These are phyloP conservation scores for Beauveria brongniartii DNA, from an alignment of 2,329 filamentous ascomycete genomes.

Conservation along the genomic window DNA sequence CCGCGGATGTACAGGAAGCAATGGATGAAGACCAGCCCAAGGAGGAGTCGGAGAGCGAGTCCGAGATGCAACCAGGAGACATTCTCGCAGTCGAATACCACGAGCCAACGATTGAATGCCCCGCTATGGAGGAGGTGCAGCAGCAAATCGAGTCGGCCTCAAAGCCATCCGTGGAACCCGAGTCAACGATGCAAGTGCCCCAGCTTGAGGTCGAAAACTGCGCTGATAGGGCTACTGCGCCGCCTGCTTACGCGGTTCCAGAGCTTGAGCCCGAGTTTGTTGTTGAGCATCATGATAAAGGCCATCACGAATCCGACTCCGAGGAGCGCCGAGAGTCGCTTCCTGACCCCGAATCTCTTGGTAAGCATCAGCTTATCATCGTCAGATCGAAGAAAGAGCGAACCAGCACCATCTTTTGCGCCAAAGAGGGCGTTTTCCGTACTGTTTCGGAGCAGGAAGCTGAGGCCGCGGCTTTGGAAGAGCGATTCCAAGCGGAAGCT, in stretches of 20 bases:
- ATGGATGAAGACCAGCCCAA: conserved; percentile 12
- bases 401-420: conserved; percentile 49
- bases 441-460: conserved; percentile 49
- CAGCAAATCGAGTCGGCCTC: neutral
- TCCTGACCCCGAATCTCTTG: neutral
- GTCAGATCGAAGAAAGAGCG: conserved; percentile 30
- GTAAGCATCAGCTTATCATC: conserved; percentile 11
- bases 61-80: conserved; percentile 18
- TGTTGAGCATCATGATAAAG: neutral
- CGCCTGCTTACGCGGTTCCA: conserved; percentile 12
- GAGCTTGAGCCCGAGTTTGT: conserved; percentile 13
- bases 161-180: neutral
- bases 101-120: neutral
- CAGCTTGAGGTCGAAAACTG: neutral
- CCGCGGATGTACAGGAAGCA: neutral
- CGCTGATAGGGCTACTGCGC: neutral
- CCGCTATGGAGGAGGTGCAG: conserved; percentile 16
- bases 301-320: neutral
- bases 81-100: neutral
- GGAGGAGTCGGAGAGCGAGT: conserved; percentile 29
- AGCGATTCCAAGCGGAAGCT: conserved; percentile 18
- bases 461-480: conserved; percentile 38
- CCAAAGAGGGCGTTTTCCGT: conserved; percentile 55
- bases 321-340: conserved; percentile 15
- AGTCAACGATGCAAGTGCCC: neutral